Evolutionary conservation across 2,329 filamentous ascomycete species (phyloP).

Genomic region (Akanthomyces dipterigenus): DNA sequence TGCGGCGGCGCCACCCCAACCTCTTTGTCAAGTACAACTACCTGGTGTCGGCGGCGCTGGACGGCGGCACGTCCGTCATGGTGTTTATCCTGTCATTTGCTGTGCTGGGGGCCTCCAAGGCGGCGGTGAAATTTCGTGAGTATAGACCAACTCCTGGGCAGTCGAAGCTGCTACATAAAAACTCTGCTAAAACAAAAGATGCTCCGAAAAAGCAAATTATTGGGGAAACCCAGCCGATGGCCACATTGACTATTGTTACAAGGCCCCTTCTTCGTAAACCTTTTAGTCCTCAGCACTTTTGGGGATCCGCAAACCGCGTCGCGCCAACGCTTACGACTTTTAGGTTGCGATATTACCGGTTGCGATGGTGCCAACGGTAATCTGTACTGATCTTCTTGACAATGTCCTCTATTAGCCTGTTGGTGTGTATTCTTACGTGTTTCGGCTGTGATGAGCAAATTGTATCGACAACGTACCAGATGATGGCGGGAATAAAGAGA

Average conservation of each 20-base stretch:
- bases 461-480: neutral
- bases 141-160: neutral
- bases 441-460: neutral
- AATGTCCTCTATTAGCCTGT: neutral
- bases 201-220: conserved; percentile 3
- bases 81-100: conserved; percentile 18
- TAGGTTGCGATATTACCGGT: no score
- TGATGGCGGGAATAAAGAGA: neutral
- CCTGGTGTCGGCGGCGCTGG: conserved; percentile 17
- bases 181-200: neutral
- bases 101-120: conserved; percentile 13
- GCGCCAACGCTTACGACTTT: neutral
- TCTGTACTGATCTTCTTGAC: neutral
- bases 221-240: conserved; percentile 5
- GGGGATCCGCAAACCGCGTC: neutral
- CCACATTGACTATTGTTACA: conserved; percentile 11
- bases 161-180: neutral
- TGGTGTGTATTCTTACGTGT: neutral
- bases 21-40: conserved; percentile 24
- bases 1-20: conserved; percentile 19
- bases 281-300: neutral
- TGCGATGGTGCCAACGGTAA: neutral
- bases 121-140: conserved; percentile 9
- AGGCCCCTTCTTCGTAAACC: neutral
- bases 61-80: conserved; percentile 18